phyloP scores from a whole-genome alignment of 2,329 filamentous ascomycete genomes.

The Colletotrichum orchidophilum region DNA sequence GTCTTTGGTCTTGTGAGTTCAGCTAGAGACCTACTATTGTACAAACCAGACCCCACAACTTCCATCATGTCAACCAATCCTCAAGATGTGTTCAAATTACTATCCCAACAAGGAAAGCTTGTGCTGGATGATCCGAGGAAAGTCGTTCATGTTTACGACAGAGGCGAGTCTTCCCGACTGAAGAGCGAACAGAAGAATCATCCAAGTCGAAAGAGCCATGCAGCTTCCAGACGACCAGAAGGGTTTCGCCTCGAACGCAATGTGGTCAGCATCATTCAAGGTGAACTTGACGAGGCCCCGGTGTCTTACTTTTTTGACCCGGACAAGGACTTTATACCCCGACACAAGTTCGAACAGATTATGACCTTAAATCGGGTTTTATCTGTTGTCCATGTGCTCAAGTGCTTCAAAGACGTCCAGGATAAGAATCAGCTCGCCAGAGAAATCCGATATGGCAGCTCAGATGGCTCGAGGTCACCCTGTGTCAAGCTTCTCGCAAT shows the following conservation, averaged over 20 bases:
- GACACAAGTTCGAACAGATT: background rate
- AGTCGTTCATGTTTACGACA: background rate
- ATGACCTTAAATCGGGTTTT: background rate
- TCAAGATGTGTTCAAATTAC: background rate
- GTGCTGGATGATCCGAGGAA: background rate
- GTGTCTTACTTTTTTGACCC: background rate
- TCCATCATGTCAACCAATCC: background rate
- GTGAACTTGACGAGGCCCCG: background rate
- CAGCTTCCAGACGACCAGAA: background rate
- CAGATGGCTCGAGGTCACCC: background rate
- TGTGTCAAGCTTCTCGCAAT: constrained; percentile 1
- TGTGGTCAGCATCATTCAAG: background rate
- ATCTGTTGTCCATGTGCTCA: background rate
- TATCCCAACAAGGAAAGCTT: background rate
- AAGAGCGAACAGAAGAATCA: background rate
- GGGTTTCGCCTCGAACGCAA: background rate
- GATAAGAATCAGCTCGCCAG: background rate
- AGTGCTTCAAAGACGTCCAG: background rate
- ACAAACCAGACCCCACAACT: background rate
- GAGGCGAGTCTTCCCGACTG: background rate
- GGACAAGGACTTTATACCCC: background rate
- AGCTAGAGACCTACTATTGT: background rate
- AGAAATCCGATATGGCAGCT: background rate
- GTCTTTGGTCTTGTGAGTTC: background rate
- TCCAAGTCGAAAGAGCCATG: too few relatives aligned